Evolutionary conservation across 2,329 filamentous ascomycete species (phyloP).

Genomic region (Macrophomina pseudophaseolina): DNA sequence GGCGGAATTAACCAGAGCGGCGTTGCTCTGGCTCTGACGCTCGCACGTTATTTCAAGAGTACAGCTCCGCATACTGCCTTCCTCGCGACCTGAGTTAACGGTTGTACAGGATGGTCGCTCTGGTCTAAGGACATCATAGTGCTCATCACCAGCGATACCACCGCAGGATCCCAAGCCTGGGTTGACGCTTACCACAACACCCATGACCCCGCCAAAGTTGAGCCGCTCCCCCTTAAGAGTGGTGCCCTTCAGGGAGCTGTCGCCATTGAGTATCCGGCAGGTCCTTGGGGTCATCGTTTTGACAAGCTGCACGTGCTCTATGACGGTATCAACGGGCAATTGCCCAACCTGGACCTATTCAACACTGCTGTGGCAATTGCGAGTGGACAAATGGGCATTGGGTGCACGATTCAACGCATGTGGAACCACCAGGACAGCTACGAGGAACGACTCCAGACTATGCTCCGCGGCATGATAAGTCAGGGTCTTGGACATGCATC

Average conservation of each 20-base stretch:
- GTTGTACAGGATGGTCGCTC: conserved; percentile 76
- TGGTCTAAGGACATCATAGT: conserved; percentile 99
- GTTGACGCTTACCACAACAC: conserved; percentile 96
- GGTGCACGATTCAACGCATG: conserved; percentile 83
- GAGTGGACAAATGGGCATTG: conserved; percentile 88
- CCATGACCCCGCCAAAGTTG: conserved; percentile 72
- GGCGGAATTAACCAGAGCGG: conserved; percentile 83
- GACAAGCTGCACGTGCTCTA: conserved; percentile 90
- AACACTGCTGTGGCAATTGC: conserved; percentile 92
- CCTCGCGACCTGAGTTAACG: neutral
- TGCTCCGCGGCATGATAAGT: conserved; percentile 89
- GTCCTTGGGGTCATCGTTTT: conserved; percentile 75
- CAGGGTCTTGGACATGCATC: conserved; percentile 89
- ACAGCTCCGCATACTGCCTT: conserved; percentile 30
- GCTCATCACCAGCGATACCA: conserved; percentile 85
- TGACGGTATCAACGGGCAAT: conserved; percentile 92
- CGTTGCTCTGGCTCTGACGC: conserved; percentile 80
- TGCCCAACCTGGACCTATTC: conserved; percentile 94
- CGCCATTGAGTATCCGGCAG: conserved; percentile 84
- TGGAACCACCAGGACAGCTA: conserved; percentile 78
- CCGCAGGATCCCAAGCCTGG: conserved; percentile 92
- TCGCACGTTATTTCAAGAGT: conserved; percentile 94
- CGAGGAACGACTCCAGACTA: conserved; percentile 79
- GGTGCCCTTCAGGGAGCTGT: conserved; percentile 91
- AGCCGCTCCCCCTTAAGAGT: conserved; percentile 83